Evolutionary conservation across 2,329 filamentous ascomycete genomes (phyloP).

Genomic region (Alternaria arborescens): DNA sequence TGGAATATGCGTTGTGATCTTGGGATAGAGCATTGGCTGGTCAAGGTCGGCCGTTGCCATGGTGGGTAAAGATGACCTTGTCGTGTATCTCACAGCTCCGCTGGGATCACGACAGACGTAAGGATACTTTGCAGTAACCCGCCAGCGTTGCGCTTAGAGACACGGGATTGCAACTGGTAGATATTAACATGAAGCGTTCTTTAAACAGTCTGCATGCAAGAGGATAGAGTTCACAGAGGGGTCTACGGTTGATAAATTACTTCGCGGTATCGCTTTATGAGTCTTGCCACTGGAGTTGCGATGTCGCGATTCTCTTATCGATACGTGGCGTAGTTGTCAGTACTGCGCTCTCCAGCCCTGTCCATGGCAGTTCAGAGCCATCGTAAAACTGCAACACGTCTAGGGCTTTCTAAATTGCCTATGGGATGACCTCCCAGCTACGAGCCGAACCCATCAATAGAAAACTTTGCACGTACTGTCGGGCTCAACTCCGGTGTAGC

Average conservation of each 20-base stretch:
- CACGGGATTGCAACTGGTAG: not conserved
- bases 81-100: too few relatives aligned
- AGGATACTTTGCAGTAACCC: too few relatives aligned
- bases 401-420: not conserved
- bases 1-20: slow-evolving; percentile 39
- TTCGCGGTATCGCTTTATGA: not conserved
- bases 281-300: not conserved
- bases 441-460: not conserved
- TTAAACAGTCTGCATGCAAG: not conserved
- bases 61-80: not conserved
- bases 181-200: not conserved
- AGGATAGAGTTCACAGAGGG: not conserved
- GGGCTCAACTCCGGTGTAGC: not conserved
- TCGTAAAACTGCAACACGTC: not conserved
- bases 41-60: slow-evolving; percentile 22
- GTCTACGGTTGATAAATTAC: not conserved
- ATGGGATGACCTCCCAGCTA: not conserved
- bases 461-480: not conserved
- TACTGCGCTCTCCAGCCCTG: not conserved
- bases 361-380: not conserved
- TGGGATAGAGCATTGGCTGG: slow-evolving; percentile 38
- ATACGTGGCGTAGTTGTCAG: slow-evolving; percentile 9
- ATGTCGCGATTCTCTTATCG: not conserved
- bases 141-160: not conserved
- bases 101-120: not conserved